Conservation (phyloP, 2,329 filamentous ascomycete species). For the Scortechinia acanthostroma region DNA sequence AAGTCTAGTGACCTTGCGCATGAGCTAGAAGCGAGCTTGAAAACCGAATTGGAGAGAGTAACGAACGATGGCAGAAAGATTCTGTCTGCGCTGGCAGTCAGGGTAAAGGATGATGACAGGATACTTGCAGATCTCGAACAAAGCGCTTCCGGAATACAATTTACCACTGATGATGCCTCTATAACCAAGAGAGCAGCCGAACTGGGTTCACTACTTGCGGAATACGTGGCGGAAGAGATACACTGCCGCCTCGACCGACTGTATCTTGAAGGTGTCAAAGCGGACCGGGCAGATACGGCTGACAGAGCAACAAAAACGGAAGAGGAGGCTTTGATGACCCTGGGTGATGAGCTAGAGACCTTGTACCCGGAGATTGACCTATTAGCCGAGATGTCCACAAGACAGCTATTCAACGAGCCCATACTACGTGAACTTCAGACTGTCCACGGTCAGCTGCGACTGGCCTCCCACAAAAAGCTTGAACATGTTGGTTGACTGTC, state of each 20-base stretch:
- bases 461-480: constrained; percentile 18
- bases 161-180: constrained; percentile 15
- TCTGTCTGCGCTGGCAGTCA: constrained; percentile 17
- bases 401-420: not conserved
- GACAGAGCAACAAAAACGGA: constrained; percentile 4
- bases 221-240: constrained; percentile 22
- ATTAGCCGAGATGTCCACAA: constrained; percentile 11
- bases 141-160: constrained; percentile 15
- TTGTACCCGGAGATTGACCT: constrained; percentile 27
- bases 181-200: constrained; percentile 15
- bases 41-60: constrained; percentile 16
- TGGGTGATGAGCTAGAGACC: constrained; percentile 25
- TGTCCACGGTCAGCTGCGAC: constrained; percentile 16
- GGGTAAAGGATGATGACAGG: constrained; percentile 25
- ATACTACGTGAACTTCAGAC: constrained; percentile 20
- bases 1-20: constrained; percentile 20
- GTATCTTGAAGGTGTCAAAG: constrained; percentile 19
- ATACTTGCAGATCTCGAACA: constrained; percentile 17
- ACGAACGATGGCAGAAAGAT: constrained; percentile 19
- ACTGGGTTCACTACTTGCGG: constrained; percentile 17
- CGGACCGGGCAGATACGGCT: not conserved
- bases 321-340: constrained; percentile 10
- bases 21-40: constrained; percentile 19
- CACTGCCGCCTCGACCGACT: constrained; percentile 25
- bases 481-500: constrained; percentile 16